phyloP scores from a whole-genome alignment of 2,329 filamentous ascomycete genomes.

The Exserohilum turcica region DNA sequence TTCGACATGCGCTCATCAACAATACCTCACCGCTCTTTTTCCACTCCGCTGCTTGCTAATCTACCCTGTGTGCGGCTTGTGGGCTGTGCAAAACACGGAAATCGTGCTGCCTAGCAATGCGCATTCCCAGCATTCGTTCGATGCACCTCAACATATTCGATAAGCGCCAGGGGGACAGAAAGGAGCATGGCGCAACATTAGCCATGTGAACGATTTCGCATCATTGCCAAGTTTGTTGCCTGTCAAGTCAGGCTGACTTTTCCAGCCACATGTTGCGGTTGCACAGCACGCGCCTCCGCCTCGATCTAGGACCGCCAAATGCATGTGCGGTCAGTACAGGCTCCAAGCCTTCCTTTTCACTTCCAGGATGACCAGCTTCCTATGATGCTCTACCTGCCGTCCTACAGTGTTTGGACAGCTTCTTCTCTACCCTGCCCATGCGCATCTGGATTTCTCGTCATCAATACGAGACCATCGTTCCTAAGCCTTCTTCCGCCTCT shows the following conservation, averaged over 20 bases:
- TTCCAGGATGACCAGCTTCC: background rate
- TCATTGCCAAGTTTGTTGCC: slow-evolving; percentile 5
- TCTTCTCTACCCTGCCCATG: background rate
- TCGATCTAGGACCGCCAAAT: background rate
- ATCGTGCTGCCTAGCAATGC: slow-evolving; percentile 6
- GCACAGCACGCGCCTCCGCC: slow-evolving; percentile 4
- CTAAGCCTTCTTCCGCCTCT: background rate
- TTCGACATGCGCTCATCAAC: background rate
- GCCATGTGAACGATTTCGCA: background rate
- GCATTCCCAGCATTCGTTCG: background rate
- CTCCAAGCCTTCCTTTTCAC: background rate
- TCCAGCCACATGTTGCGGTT: slow-evolving; percentile 8
- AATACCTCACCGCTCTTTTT: slow-evolving; percentile 4
- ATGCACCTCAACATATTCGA: background rate
- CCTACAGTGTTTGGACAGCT: no score
- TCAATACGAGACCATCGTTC: background rate
- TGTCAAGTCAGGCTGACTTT: slow-evolving; percentile 7
- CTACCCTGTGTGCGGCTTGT: slow-evolving; percentile 5
- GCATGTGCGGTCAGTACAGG: background rate
- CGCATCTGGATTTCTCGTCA: no score
- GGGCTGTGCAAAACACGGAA: slow-evolving; percentile 14
- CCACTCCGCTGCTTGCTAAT: background rate
- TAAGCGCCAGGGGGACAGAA: background rate
- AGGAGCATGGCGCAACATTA: slow-evolving; percentile 5
- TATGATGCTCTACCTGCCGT: background rate